These are phyloP conservation scores for Candida quercuum DNA, from an alignment of 805 yeast genomes.

Conservation along the genomic window DNA sequence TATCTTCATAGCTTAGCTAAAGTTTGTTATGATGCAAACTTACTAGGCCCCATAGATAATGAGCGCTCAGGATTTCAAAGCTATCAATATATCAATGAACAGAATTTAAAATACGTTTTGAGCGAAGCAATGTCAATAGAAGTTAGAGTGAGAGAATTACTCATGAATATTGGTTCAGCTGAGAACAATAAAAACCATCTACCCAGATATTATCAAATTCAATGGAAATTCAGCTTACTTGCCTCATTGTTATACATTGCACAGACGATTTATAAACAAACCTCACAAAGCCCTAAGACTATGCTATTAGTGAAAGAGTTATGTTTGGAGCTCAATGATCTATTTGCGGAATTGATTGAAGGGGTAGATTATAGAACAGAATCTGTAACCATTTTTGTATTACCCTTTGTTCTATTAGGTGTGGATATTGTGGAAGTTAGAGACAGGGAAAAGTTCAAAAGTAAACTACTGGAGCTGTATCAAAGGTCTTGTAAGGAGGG, in stretches of 20 bases:
- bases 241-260: constrained; percentile 6
- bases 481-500: background rate
- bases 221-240: constrained; percentile 5
- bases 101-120: constrained; percentile 1
- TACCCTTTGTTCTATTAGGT: constrained; percentile 2
- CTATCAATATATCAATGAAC: constrained; percentile 2
- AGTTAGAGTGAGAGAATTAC: background rate
- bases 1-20: constrained; percentile 11
- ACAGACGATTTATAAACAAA: constrained; percentile 10
- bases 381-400: background rate
- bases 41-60: background rate
- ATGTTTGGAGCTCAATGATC: constrained; percentile 2
- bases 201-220: constrained; percentile 4
- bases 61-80: background rate
- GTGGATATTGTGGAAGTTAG: background rate
- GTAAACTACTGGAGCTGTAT: background rate
- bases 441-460: background rate
- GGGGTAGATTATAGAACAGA: background rate
- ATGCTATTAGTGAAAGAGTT: constrained; percentile 7
- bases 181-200: background rate
- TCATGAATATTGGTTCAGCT: background rate
- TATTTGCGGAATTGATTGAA: constrained; percentile 3
- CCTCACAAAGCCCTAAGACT: constrained; percentile 12
- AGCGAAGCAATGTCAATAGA: constrained; percentile 2
- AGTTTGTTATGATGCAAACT: constrained; percentile 11